Conservation (phyloP, 108 stramenopile species). For the Skeletonema grethae region DNA sequence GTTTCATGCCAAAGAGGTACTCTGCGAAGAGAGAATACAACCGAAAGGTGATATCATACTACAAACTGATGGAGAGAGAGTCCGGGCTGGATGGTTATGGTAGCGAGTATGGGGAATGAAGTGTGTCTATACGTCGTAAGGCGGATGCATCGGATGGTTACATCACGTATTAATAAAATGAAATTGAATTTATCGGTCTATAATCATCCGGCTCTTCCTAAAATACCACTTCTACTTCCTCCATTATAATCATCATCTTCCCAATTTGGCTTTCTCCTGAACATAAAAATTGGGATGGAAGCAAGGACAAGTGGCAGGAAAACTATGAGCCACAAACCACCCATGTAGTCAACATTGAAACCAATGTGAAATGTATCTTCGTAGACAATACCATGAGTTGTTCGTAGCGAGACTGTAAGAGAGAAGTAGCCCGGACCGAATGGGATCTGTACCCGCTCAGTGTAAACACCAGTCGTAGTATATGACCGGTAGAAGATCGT, state of each 20-base stretch:
- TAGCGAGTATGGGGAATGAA: constrained; percentile 18
- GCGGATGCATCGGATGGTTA: too few relatives aligned
- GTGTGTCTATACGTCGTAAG: background rate
- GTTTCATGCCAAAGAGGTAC: constrained; percentile 42
- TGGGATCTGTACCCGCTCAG: constrained; percentile 74
- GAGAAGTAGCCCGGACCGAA: constrained; percentile 77
- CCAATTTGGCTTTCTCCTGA: constrained; percentile 55
- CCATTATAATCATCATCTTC: constrained; percentile 70
- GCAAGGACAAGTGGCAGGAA: constrained; percentile 56
- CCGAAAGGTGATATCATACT: constrained; percentile 35
- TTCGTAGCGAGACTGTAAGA: constrained; percentile 55
- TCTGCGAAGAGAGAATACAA: constrained; percentile 37
- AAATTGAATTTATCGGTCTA: too few relatives aligned
- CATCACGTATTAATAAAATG: too few relatives aligned
- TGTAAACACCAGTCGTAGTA: constrained; percentile 68
- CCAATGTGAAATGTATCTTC: constrained; percentile 82
- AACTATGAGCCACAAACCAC: constrained; percentile 71
- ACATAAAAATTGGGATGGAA: constrained; percentile 43
- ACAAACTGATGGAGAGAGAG: constrained; percentile 38
- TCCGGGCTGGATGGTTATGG: constrained; percentile 32
- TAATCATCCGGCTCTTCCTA: constrained; percentile 39
- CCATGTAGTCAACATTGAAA: constrained; percentile 84
- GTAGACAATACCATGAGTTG: constrained; percentile 78
- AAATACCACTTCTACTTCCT: constrained; percentile 53
- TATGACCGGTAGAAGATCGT: constrained; percentile 51